Evolutionary conservation across 306 rosid species (phyloP), one percentile per base, ranked within the genome.

Genomic region (Quercus variabilis): DNA sequence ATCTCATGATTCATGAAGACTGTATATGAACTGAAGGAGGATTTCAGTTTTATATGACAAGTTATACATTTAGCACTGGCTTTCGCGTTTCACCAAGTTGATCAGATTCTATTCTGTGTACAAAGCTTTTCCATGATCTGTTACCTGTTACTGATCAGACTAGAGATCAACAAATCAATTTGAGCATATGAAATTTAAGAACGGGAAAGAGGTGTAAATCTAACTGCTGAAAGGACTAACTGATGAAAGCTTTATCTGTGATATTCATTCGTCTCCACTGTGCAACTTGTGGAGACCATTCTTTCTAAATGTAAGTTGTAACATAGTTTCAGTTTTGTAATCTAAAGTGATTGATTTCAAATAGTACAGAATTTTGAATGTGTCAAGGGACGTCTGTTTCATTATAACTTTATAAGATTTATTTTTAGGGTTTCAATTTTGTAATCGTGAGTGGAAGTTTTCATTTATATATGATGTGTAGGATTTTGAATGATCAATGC

Each of bases 1-100:
- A 63, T 19, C 88, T 18, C 90, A 89, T 52, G 90, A 85, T 86
- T 89, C 87, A 4, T 86, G 86, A 86, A 31, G 38, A 5, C 11
- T 51, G 15, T 28, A 64, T 51, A 7, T 67, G 55, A 6, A 38
- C 23, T 43, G 72, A 81, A 69, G 74, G 73, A 55, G 69, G 15
- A 35, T 58, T 82, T 63, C 11, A 21, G 75, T 73, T 60, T 58
- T 76, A 79, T 80, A 69, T 19, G 68, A 83, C 77, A 58, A 49
- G 56, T 46, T 79, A 5, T 51, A 64, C 71, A 77, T 49, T 79
- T 82, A 73, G 78, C 78, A 58, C 25, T 76, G 71, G 74, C 79
- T 81, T 65, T 57, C 56, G 73, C 78, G 77, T 69, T 51, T 26
- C 74, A 80, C 69, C 65, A 69, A 76, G 77, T 79, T 69, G 77